Conservation (phyloP, 345 rosid species). For the Eucalyptus cladocalyx region DNA sequence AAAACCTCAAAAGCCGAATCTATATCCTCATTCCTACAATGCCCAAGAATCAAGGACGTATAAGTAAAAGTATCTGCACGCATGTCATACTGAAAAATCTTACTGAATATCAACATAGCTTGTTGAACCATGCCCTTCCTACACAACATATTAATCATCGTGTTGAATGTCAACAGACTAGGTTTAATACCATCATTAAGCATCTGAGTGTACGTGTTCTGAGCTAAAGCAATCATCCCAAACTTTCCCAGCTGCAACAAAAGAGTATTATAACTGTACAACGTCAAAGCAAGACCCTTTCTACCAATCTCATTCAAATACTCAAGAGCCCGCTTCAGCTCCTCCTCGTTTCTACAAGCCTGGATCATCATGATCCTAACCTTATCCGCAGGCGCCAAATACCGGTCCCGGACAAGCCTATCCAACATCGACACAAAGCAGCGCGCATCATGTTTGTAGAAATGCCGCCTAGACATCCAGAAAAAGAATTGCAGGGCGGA, state of each 20-base stretch:
- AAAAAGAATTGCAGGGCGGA: slow-evolving; percentile 22
- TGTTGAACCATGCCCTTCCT: slow-evolving; percentile 37
- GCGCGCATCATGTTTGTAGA: slow-evolving; percentile 36
- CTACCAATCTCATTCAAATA: slow-evolving; percentile 17
- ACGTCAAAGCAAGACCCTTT: slow-evolving; percentile 20
- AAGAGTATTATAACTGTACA: slow-evolving; percentile 46
- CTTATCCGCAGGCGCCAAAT: slow-evolving; percentile 28
- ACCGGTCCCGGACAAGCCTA: slow-evolving; percentile 28
- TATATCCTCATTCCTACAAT: slow-evolving; percentile 39
- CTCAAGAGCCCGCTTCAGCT: slow-evolving; percentile 30
- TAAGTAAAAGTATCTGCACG: slow-evolving; percentile 40
- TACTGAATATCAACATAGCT: slow-evolving; percentile 34
- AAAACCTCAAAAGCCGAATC: slow-evolving; percentile 36
- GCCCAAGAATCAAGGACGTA: slow-evolving; percentile 58
- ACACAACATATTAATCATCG: slow-evolving; percentile 45
- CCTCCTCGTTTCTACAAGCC: slow-evolving; percentile 30
- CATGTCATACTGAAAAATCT: slow-evolving; percentile 31
- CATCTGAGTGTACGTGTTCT: slow-evolving; percentile 21
- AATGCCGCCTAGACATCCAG: slow-evolving; percentile 39
- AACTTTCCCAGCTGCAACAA: slow-evolving; percentile 50
- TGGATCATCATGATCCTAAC: slow-evolving; percentile 54
- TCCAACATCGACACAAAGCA: slow-evolving; percentile 34
- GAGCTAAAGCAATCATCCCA: slow-evolving; percentile 34
- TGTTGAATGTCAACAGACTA: slow-evolving; percentile 42
- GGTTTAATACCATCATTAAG: slow-evolving; percentile 36